Base-by-base conservation (phyloP, 805 yeast genomes). In the Candida golubevii region DNA sequence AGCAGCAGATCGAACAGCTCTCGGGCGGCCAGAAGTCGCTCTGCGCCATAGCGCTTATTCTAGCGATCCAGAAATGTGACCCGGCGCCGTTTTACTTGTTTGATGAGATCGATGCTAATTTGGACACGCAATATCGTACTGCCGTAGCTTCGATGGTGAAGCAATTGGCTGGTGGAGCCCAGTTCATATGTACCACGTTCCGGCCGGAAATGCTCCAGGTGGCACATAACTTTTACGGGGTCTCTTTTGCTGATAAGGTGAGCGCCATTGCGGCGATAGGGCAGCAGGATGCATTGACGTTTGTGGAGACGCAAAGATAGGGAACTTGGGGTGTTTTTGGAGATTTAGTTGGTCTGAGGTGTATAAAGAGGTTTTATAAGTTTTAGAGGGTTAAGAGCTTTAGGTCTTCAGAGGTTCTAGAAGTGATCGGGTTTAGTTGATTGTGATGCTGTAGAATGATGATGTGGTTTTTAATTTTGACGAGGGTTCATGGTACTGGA, bases 11-110 rank as follows among this genome's bases (percentile, higher is more conserved):
- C 45, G 96, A 88, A 60, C 97, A 90, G 60, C 71, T 93, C 13
- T 88, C 97, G 1, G 99, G 99, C 34, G 99, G 99, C 9, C 99
- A 93, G 59, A 91, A 91, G 61, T 86, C 97, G 0, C 70, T 93
- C n/a, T 90, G 98, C 71, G 98, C 99, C 0, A 81, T 93, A 54
- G 90, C 98, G 0, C 75, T 93, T 40, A 90, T 93, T 52, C 74
- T 93, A 46, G 97, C 99, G 4, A 88, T 91, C 47, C 99, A 93
- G 67, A 81, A 78, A 58, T 88, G 95, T 51, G 98, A 93, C 55
- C 98, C 98, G 9, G 97, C 97, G 8, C 97, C 98, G 39, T 93
- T 93, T 62, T 93, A 93, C 60, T 66, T 93, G 38, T 91, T 93
- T 63, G 99, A 93, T 65, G 99, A 93, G 68, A 85, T 93, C 47